These are phyloP conservation scores for Botrytis fabae DNA, from an alignment of 2,329 filamentous ascomycete species.

Conservation along the genomic window DNA sequence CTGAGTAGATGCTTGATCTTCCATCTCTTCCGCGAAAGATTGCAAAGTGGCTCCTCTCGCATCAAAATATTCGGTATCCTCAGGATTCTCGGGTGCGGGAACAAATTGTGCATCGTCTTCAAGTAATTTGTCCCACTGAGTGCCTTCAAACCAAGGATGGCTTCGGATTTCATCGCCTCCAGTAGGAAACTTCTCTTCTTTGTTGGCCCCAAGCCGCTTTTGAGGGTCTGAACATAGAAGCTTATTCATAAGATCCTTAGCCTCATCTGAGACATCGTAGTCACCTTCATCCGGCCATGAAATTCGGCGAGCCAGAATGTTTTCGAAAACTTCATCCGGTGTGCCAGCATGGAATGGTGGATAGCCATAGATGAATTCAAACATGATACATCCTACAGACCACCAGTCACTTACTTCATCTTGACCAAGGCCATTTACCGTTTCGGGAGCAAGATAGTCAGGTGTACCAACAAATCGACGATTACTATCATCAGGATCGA, in stretches of 20 bases:
- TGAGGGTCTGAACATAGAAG: conserved; percentile 82
- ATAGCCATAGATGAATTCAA: conserved; percentile 90
- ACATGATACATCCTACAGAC: conserved; percentile 98
- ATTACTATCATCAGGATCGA: conserved; percentile 91
- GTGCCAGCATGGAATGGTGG: conserved; percentile 91
- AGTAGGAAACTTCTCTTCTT: conserved; percentile 75
- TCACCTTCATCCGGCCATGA: conserved; percentile 88
- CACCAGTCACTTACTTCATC: conserved; percentile 99
- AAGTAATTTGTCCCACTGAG: conserved; percentile 89
- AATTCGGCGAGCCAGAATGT: conserved; percentile 86
- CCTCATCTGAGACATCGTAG: conserved; percentile 77
- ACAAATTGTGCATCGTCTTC: conserved; percentile 96
- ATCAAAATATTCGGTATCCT: conserved; percentile 98
- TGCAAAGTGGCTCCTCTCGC: conserved; percentile 86
- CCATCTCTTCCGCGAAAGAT: conserved; percentile 89
- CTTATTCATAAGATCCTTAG: conserved; percentile 91
- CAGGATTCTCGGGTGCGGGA: conserved; percentile 85
- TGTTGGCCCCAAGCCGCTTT: conserved; percentile 81
- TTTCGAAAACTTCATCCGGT: conserved; percentile 93
- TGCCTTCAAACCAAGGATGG: conserved; percentile 83
- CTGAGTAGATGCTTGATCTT: conserved; percentile 81
- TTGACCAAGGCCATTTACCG: conserved; percentile 90
- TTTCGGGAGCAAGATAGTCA: conserved; percentile 95
- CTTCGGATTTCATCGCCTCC: conserved; percentile 89
- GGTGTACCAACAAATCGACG: conserved; percentile 94